Evolutionary conservation across 1,139 yeast genomes (phyloP).

Genomic region (Kodamaea alishanica): DNA sequence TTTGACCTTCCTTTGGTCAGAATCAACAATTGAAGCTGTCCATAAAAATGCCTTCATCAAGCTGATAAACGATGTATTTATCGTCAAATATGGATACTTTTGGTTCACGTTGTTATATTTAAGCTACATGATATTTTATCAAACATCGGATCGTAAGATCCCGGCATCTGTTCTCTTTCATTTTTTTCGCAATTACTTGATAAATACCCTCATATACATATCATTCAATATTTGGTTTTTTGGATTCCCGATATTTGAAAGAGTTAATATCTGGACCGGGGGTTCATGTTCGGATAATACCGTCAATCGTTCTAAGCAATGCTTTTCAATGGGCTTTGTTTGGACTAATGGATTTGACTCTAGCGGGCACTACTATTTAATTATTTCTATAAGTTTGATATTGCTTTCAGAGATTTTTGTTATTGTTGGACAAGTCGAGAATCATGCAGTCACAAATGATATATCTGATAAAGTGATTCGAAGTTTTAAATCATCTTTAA

Average conservation of each 20-base stretch:
- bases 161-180: conserved; percentile 7
- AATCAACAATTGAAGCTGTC: no score
- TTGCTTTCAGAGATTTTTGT: conserved; percentile 33
- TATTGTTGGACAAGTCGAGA: neutral
- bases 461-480: neutral
- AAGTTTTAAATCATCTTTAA: neutral
- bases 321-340: conserved; percentile 19
- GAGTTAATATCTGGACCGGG: conserved; percentile 37
- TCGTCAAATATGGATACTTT: conserved; percentile 26
- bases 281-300: conserved; percentile 32
- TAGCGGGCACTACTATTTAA: conserved; percentile 61
- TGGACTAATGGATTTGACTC: conserved; percentile 62
- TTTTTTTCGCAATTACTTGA: conserved; percentile 12
- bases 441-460: no score
- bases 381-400: conserved; percentile 47
- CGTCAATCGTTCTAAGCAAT: neutral
- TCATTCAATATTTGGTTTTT: conserved; percentile 41
- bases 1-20: no score
- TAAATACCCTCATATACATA: conserved; percentile 17
- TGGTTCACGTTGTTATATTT: conserved; percentile 26
- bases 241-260: conserved; percentile 44
- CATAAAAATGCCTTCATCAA: no score
- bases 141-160: conserved; percentile 4
- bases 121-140: conserved; percentile 9
- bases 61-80: conserved; percentile 13